A percentile compares a stretch with the other conserved stretches of the same genome.
Conservation (phyloP, 306 rosid species). For the Oxytropis ochrocephala region DNA sequence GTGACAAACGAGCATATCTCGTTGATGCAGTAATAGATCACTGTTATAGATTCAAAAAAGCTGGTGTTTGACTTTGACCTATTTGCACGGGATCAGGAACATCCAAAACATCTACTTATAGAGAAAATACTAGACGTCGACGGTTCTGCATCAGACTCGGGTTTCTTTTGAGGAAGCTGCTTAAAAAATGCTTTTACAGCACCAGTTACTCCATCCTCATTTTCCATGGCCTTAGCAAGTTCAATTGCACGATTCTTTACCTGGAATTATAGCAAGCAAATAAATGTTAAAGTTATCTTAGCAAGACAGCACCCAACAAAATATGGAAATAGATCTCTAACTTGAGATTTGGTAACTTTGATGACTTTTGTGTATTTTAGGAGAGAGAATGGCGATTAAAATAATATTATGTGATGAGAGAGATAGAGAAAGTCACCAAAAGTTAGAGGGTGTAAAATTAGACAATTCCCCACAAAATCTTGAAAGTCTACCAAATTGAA, state of each 20-base stretch:
- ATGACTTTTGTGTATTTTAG: too few relatives aligned
- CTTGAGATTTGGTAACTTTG: too few relatives aligned
- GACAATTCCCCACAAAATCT: too few relatives aligned
- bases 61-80: background rate
- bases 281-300: background rate
- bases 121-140: conserved; percentile 49
- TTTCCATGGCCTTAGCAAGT: conserved; percentile 86
- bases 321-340: too few relatives aligned
- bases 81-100: conserved; percentile 41
- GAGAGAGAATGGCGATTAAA: too few relatives aligned
- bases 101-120: conserved; percentile 68
- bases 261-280: conserved; percentile 35
- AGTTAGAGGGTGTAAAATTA: too few relatives aligned
- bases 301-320: background rate
- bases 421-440: too few relatives aligned
- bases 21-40: background rate
- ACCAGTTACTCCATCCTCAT: conserved; percentile 92
- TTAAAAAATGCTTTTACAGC: conserved; percentile 98
- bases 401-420: too few relatives aligned
- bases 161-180: conserved; percentile 61
- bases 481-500: background rate
- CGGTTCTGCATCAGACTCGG: conserved; percentile 41
- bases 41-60: background rate
- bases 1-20: background rate
- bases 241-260: conserved; percentile 73